Base-by-base conservation (phyloP, 169 alveolate genomes). In the Prorocentrum cordatum region DNA sequence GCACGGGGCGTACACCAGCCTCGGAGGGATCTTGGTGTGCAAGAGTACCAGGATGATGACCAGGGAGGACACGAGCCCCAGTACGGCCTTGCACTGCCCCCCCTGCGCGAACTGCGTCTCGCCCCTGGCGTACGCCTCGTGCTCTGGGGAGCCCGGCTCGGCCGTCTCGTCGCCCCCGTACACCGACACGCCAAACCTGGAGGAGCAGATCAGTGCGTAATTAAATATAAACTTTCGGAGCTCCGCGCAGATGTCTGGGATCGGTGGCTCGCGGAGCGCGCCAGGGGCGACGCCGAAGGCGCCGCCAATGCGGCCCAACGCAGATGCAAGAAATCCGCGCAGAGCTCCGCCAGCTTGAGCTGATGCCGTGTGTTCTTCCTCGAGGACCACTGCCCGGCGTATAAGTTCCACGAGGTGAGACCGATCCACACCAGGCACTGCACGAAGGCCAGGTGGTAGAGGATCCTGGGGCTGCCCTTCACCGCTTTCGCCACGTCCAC, bases 381-480 rank as follows among this genome's bases (percentile, higher is more conserved):
- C n/a, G n/a, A n/a, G n/a, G n/a, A n/a, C 83, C 83, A 72, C 32
- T 72, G 83, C 2, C 62, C 83, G 9, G 83, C 59, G 33, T 72
- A 72, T 22, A 39, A n/a, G 45, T 72, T 42, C 83, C 83, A 72
- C 22, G 83, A 64, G 20, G 83, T 72, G 67, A 42, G 39, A 10
- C 83, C 83, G 47, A 72, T 72, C 83, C 83, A 72, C 67, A 72
- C 83, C 33, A 72, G 31, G 31, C 83, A 72, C 38, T 72, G 83
- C 31, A 72, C 83, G 7, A 35, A 54, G 32, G 83, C 83, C 59
- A 72, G 18, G 50, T 72, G 83, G 35, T 72, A 72, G 26, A 72
- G 47, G 32, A 72, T 26, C 9, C 67, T 14, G 9, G 83, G 83
- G 31, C 59, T 72, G 45, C 83, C 83, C 24, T 33, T 39, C 7